These are phyloP conservation scores for Daedaleopsis nitida DNA, from an alignment of 768 basidiomycete species.

Conservation along the genomic window DNA sequence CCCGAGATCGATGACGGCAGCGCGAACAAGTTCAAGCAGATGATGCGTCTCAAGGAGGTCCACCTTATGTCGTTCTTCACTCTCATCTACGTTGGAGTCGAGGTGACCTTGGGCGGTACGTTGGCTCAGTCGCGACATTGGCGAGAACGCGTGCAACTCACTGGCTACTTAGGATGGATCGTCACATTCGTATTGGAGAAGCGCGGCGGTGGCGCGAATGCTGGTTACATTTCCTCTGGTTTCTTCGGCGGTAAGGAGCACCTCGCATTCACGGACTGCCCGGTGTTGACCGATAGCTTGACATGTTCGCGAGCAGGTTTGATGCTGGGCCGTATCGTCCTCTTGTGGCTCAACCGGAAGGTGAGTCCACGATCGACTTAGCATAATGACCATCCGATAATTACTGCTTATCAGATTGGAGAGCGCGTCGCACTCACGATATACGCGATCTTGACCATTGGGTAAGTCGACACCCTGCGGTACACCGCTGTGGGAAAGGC, in stretches of 20 bases:
- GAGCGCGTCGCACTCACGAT: constrained; percentile 29
- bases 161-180: constrained; percentile 39
- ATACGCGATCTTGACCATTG: constrained; percentile 29
- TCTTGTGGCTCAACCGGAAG: constrained; percentile 31
- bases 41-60: constrained; percentile 35
- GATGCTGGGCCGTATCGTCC: constrained; percentile 27
- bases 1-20: constrained; percentile 30
- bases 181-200: constrained; percentile 44
- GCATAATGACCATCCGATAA: neutral
- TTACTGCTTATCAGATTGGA: constrained; percentile 23
- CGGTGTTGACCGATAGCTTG: neutral
- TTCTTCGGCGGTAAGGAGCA: constrained; percentile 37
- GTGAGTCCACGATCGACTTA: constrained; percentile 3
- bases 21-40: constrained; percentile 34
- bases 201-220: constrained; percentile 36
- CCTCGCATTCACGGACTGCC: neutral
- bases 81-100: constrained; percentile 44
- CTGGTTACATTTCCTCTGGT: constrained; percentile 46
- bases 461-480: constrained; percentile 13
- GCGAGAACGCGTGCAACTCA: neutral
- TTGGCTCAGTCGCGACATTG: neutral
- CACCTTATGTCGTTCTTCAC: constrained; percentile 41
- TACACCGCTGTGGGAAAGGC: constrained; percentile 14
- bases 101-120: constrained; percentile 43
- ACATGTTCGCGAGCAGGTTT: constrained; percentile 11